Conservation (phyloP, 768 basidiomycete genomes). For the Thelephora ganbajun region DNA sequence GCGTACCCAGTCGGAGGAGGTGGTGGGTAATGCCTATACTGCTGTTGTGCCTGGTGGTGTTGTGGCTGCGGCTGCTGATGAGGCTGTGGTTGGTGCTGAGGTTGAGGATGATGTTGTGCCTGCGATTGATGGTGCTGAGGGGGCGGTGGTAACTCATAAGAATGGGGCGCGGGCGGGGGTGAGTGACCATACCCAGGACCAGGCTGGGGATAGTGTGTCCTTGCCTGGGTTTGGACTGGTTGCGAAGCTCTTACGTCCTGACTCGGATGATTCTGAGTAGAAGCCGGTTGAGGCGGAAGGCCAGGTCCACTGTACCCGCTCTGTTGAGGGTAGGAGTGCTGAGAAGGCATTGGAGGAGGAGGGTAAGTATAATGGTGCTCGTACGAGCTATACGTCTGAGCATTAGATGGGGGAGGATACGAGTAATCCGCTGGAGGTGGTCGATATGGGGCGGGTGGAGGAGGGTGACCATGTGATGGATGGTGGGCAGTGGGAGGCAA, state of each 20-base stretch:
- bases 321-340: neutral
- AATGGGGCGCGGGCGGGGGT: constrained; percentile 10
- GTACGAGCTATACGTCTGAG: neutral
- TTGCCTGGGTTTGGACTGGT: constrained; percentile 8
- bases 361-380: constrained; percentile 4
- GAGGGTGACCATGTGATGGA: constrained; percentile 9
- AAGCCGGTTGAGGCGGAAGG: constrained; percentile 5
- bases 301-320: constrained; percentile 3
- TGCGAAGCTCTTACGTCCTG: constrained; percentile 7
- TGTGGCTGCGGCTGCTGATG: constrained; percentile 14
- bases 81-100: constrained; percentile 12
- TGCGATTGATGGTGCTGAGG: constrained; percentile 18
- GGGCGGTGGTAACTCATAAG: constrained; percentile 10
- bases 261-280: constrained; percentile 4
- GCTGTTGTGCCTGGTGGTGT: constrained; percentile 10
- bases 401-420: constrained; percentile 8
- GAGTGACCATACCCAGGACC: neutral
- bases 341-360: constrained; percentile 4
- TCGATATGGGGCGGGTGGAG: constrained; percentile 5
- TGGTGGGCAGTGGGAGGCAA: constrained; percentile 11
- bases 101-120: constrained; percentile 13
- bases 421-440: constrained; percentile 10
- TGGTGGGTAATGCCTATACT: constrained; percentile 5
- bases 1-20: constrained; percentile 5
- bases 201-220: constrained; percentile 9